Evolutionary conservation across 768 basidiomycete species (phyloP), one percentile per base, ranked within the genome.

Genomic region (Saitozyma podzolica): DNA sequence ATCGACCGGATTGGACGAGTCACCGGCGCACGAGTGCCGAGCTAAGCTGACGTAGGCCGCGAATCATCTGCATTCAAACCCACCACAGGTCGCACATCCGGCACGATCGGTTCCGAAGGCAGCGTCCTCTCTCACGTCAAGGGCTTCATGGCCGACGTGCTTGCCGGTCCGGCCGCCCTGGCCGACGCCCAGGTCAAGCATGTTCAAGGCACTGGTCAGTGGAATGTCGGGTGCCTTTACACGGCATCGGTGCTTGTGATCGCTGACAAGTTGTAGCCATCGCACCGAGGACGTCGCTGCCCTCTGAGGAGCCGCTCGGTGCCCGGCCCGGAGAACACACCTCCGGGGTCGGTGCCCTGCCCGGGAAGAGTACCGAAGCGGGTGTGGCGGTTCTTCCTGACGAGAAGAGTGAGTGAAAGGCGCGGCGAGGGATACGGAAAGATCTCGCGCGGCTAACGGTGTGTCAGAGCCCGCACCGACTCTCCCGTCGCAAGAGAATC

Each of bases 381-480:
- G 71, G 74, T 5, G 74, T 78, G 4, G 74, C 76, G 39, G 63
- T 78, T 29, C 62, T 74, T 14, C 74, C 74, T 1, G 70, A 70
- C 11, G 74, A 70, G 61, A 67, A 65, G 54, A 58, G 66, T 68
- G 56, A 65, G 70, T 58, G 5, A 29, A 29, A 5, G 29, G 29
- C 29, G 29, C 29, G 29, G 29, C 29, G 29, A 29, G 5, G 29
- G 2, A 29, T 29, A 29, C 29, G 29, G 29, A 29, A 29, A 5
- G 29, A 29, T 29, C 5, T 29, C 5, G 29, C 29, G 29, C 29
- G 29, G 29, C 29, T 29, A 29, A 29, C 29, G 29, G 2, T 29
- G 29, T 29, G 29, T 2, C 5, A 29, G 29, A 29, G 29, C 29
- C 29, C 29, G 29, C 29, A 29, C 29, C 29, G 5, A 29, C 29